phyloP scores from a whole-genome alignment of 2,329 filamentous ascomycete genomes.

The Xylariaceae sp. region DNA sequence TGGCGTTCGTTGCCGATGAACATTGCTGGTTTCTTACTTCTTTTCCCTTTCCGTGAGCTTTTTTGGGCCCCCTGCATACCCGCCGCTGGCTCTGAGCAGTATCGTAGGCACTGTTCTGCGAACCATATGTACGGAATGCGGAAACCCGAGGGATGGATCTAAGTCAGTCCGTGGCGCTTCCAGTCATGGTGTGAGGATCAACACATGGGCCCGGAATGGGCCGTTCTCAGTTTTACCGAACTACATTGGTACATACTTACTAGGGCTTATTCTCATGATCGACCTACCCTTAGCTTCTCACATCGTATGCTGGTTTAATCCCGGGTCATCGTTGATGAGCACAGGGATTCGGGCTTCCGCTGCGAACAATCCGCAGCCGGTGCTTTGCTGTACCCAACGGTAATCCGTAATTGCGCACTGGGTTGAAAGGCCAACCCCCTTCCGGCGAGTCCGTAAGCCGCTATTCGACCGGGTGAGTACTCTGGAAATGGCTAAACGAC shows the following conservation, averaged over 20 bases:
- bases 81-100: not conserved
- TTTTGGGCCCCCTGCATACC: not conserved
- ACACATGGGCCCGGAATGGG: not conserved
- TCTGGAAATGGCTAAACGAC: conserved; percentile 43
- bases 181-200: not conserved
- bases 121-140: not conserved
- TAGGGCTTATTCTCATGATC: not conserved
- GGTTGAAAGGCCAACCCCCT: not conserved
- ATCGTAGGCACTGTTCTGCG: not conserved
- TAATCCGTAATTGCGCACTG: not conserved
- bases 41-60: not conserved
- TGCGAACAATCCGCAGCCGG: not conserved
- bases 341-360: not conserved
- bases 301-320: not conserved
- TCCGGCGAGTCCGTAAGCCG: not conserved
- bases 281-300: not conserved
- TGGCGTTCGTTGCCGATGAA: not conserved
- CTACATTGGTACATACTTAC: not conserved
- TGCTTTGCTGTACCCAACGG: not conserved
- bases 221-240: not conserved
- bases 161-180: not conserved
- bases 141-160: not conserved
- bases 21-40: not conserved
- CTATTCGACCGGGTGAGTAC: not conserved
- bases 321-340: not conserved